phyloP scores from a whole-genome alignment of 2,329 filamentous ascomycete genomes.

The Mariannaea elegans region DNA sequence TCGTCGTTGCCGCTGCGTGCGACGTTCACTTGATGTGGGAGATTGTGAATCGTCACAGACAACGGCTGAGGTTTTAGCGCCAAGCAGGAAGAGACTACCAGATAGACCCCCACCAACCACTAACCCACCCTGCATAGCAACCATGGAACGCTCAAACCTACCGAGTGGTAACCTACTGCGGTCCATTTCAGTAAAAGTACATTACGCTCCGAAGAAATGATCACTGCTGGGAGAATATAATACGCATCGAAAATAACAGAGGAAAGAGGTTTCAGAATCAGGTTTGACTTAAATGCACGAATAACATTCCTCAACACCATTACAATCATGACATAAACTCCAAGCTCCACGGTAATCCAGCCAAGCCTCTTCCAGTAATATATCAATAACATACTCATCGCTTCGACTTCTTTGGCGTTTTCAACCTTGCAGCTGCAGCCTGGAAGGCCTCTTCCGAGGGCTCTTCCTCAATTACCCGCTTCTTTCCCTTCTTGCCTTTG shows the following conservation, averaged over 20 bases:
- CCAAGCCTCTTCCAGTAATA: not conserved
- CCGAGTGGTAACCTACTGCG: too few species aligned
- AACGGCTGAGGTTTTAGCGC: not conserved
- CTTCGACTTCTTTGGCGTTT: slow-evolving; percentile 39
- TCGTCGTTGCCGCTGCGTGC: slow-evolving; percentile 1
- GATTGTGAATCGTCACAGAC: not conserved
- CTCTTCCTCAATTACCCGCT: slow-evolving; percentile 67
- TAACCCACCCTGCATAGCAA: too few species aligned
- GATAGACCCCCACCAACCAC: too few species aligned
- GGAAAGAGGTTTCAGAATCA: too few species aligned
- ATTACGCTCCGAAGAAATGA: too few species aligned
- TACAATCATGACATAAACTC: not conserved
- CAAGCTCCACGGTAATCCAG: not conserved
- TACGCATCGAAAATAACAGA: too few species aligned
- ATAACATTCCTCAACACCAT: too few species aligned
- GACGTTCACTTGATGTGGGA: slow-evolving; percentile 9
- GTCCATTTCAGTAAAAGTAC: too few species aligned
- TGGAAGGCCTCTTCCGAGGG: slow-evolving; percentile 70
- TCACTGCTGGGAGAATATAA: too few species aligned
- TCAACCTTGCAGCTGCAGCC: slow-evolving; percentile 61
- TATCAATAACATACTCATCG: slow-evolving; percentile 13
- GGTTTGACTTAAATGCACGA: too few species aligned
- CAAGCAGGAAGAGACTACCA: too few species aligned
- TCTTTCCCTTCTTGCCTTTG: slow-evolving; percentile 62
- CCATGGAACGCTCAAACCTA: too few species aligned